A percentile compares a stretch with the other conserved stretches of the same genome.
Evolutionary conservation across 768 basidiomycete species (phyloP).

Genomic region (Boletus sensibilis): DNA sequence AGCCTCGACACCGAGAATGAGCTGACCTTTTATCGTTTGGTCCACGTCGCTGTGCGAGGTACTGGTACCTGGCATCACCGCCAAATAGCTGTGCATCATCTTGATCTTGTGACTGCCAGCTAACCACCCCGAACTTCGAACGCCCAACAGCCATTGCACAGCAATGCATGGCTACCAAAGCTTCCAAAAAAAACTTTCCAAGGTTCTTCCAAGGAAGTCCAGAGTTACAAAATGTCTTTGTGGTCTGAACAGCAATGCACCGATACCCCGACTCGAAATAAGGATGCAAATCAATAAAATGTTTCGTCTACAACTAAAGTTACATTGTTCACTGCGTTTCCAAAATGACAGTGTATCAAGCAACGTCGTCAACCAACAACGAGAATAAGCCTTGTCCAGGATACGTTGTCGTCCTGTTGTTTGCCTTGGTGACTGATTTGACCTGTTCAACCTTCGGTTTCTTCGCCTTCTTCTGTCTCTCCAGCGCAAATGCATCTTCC

Average conservation of each 20-base stretch:
- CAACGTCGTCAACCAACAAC: conserved; percentile 41
- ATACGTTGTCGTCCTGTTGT: conserved; percentile 13
- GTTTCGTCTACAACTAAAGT: neutral
- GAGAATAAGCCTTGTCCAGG: conserved; percentile 35
- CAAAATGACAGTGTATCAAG: conserved; percentile 20
- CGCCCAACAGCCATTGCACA: neutral
- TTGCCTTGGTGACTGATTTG: conserved; percentile 21
- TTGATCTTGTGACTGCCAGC: too few species aligned
- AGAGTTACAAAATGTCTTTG: neutral
- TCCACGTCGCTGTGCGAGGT: neutral
- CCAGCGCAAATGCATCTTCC: conserved; percentile 47
- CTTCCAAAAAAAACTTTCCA: neutral
- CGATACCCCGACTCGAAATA: neutral
- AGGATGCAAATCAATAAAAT: neutral
- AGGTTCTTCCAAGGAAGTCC: neutral
- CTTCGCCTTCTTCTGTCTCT: conserved; percentile 45
- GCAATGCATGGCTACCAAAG: neutral
- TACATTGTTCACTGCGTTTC: neutral
- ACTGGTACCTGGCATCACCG: too few species aligned
- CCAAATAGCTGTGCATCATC: too few species aligned
- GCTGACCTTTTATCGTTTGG: neutral
- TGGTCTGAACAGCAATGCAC: neutral
- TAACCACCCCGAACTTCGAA: too few species aligned
- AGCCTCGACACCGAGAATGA: neutral
- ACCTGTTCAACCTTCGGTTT: conserved; percentile 28